phyloP scores from a whole-genome alignment of 768 basidiomycete genomes.

The Rhodosporidiobolus odoratus region DNA sequence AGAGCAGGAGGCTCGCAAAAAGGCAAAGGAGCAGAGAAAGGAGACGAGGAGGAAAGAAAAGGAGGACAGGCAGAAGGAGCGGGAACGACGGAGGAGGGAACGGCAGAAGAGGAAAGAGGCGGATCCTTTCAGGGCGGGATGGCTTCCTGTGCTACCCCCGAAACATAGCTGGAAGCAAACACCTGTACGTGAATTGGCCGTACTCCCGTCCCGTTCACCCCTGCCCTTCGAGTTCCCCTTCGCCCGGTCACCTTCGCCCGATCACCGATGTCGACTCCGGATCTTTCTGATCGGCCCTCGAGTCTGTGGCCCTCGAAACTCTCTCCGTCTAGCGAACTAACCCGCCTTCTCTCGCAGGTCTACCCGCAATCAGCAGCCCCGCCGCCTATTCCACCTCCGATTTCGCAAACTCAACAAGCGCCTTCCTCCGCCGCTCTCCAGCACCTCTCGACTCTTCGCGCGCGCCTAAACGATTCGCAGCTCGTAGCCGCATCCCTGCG shows the following conservation, averaged over 20 bases:
- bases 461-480: slow-evolving; percentile 33
- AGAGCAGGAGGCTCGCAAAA: not conserved
- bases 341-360: slow-evolving; percentile 7
- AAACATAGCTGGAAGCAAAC: slow-evolving; percentile 37
- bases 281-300: not conserved
- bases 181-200: slow-evolving; percentile 9
- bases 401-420: slow-evolving; percentile 20
- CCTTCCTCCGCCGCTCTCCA: slow-evolving; percentile 21
- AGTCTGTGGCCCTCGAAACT: too few species aligned
- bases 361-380: slow-evolving; percentile 31
- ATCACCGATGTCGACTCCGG: not conserved
- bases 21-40: not conserved
- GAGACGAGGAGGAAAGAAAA: not conserved
- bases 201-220: not conserved
- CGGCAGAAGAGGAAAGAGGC: not conserved
- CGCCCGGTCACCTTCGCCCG: not conserved
- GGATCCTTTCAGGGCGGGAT: slow-evolving; percentile 17
- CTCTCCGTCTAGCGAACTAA: not conserved
- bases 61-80: not conserved
- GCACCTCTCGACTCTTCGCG: slow-evolving; percentile 35
- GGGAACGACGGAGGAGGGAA: slow-evolving; percentile 8
- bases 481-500: slow-evolving; percentile 32
- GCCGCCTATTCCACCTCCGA: slow-evolving; percentile 24
- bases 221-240: not conserved
- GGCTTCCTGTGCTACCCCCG: slow-evolving; percentile 24